Conservation (phyloP, 1,139 yeast species). For the Meyerozyma smithsonii region DNA sequence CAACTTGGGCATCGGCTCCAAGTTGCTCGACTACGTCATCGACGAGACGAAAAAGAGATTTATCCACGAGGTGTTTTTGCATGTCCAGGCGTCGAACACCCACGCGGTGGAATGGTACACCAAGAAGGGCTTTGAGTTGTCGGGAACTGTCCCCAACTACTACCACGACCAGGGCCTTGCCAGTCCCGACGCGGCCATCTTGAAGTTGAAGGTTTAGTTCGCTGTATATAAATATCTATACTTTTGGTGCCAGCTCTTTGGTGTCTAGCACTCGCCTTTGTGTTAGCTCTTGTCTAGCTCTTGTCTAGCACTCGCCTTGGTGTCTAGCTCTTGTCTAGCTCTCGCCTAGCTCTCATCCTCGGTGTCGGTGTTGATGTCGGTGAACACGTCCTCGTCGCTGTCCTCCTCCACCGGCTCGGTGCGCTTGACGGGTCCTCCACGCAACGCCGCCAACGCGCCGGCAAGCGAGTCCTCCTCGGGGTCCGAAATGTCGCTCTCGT, state of each 20-base stretch:
- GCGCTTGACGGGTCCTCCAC: slow-evolving; percentile 47
- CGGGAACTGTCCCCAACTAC: slow-evolving; percentile 40
- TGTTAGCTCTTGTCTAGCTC: too few species aligned
- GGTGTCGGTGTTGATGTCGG: slow-evolving; percentile 49
- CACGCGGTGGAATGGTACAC: slow-evolving; percentile 53
- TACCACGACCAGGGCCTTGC: slow-evolving; percentile 46
- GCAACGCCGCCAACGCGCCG: slow-evolving; percentile 59
- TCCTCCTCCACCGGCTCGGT: slow-evolving; percentile 32
- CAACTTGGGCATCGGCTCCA: slow-evolving; percentile 56
- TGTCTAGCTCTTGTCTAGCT: slow-evolving; percentile 1
- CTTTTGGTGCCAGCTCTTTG: too few species aligned
- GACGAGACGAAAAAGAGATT: slow-evolving; percentile 48
- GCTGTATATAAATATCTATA: too few species aligned
- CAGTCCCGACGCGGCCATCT: slow-evolving; percentile 41
- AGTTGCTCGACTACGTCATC: slow-evolving; percentile 50
- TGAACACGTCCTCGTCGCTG: slow-evolving; percentile 37
- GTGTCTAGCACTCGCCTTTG: too few species aligned
- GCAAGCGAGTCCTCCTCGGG: slow-evolving; percentile 64
- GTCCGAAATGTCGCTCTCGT: slow-evolving; percentile 56
- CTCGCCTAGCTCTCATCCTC: slow-evolving; percentile 48
- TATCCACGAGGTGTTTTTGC: slow-evolving; percentile 55
- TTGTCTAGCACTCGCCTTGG: too few species aligned
- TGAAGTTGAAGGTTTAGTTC: slow-evolving; percentile 16
- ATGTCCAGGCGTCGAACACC: slow-evolving; percentile 48
- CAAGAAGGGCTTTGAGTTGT: slow-evolving; percentile 45